These are phyloP conservation scores for Elsinoe perseae DNA, from an alignment of 2,329 filamentous ascomycete species.

Conservation along the genomic window DNA sequence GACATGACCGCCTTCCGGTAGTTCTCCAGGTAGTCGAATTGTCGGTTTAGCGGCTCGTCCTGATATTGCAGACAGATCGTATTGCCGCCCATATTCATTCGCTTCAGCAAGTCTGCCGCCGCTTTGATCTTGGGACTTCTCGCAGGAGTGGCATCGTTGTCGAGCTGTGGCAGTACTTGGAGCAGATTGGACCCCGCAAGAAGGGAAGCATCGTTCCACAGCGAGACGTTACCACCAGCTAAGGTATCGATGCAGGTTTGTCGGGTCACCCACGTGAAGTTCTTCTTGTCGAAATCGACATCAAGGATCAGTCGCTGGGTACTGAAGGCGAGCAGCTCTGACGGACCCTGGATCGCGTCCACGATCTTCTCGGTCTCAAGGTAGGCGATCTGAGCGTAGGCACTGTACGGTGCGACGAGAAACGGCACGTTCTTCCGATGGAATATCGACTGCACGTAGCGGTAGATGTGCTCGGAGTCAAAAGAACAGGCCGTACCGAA, in stretches of 20 bases:
- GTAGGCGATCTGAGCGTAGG: slow-evolving; percentile 59
- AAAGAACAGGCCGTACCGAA: slow-evolving; percentile 75
- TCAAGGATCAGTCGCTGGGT: slow-evolving; percentile 64
- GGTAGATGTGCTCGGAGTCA: slow-evolving; percentile 63
- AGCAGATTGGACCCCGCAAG: slow-evolving; percentile 78
- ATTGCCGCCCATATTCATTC: slow-evolving; percentile 58
- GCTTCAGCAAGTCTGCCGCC: slow-evolving; percentile 68
- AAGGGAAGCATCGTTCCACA: slow-evolving; percentile 76
- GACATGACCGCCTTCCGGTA: slow-evolving; percentile 80
- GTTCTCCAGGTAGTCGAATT: slow-evolving; percentile 71
- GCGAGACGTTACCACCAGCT: slow-evolving; percentile 54
- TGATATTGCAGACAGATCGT: slow-evolving; percentile 64
- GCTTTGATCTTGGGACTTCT: slow-evolving; percentile 55
- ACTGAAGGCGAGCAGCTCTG: slow-evolving; percentile 79
- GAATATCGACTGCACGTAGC: slow-evolving; percentile 68
- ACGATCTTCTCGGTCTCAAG: slow-evolving; percentile 43
- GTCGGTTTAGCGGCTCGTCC: slow-evolving; percentile 65
- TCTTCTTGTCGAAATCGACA: slow-evolving; percentile 61
- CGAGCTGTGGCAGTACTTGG: slow-evolving; percentile 68
- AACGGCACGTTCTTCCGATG: slow-evolving; percentile 63
- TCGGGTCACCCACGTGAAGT: slow-evolving; percentile 58
- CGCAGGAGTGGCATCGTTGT: slow-evolving; percentile 28
- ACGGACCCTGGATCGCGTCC: slow-evolving; percentile 72
- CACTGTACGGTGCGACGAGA: slow-evolving; percentile 77
- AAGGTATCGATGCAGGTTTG: slow-evolving; percentile 62